Evolutionary conservation across 2,329 filamentous ascomycete genomes (phyloP), one percentile per base, ranked within the genome.

Genomic region (Claviceps sp.): DNA sequence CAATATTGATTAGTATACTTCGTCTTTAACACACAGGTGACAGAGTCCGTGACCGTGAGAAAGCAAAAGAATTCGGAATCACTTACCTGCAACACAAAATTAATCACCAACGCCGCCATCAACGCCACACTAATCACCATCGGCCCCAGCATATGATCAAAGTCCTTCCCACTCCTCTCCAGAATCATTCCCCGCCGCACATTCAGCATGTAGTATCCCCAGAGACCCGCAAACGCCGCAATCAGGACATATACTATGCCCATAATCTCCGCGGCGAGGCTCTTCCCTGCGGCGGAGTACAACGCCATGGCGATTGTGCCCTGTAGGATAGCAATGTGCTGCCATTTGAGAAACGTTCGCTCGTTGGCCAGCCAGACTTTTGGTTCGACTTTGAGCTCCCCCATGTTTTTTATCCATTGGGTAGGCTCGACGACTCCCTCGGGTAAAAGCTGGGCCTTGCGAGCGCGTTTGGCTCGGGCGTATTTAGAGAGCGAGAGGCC

Each of bases 301-400:
- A 98, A 72, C 22, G 85, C 87, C 13, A 98, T 73, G 0, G 88
- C 87, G 34, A 98, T 71, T 22, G 84, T 83, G 40, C 89, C 90
- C 24, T 98, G 81, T 14, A 98, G 76, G 48, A 98, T 81, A 56
- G 82, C 85, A 62, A 98, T 89, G 67, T 97, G 90, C 73, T 97
- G 88, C 93, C 93, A 98, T 69, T 96, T 97, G 68, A 98, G 84
- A 65, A 96, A 98, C 0, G 93, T 98, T 56, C 93, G 85, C 71
- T 98, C 91, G 68, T 98, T 98, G 51, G 93, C 93, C 53, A 98
- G 83, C 91, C 93, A 98, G 34, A 98, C 91, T 70, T 98, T 98
- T 56, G 89, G 89, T 71, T 98, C 93, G 53, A 98, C 89, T 64
- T 89, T 86, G 57, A 97, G 78, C 39, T 89, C 87, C 3, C 93